Conservation (phyloP, 2,329 filamentous ascomycete species). For the Colletotrichum sp. region DNA sequence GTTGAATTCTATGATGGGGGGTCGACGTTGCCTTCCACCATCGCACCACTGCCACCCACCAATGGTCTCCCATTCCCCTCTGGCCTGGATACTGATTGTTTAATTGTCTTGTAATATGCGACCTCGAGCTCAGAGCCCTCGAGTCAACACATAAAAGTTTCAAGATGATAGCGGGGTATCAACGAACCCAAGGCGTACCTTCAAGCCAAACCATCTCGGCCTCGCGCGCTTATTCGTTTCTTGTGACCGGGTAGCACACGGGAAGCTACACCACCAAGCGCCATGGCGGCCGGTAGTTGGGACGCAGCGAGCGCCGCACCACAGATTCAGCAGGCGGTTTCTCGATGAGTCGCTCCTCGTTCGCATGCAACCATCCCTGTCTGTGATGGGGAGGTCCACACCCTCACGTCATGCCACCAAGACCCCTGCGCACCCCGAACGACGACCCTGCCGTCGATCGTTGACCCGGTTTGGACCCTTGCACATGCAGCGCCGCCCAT, state of each 20-base stretch:
- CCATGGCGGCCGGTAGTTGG: neutral
- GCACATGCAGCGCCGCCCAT: neutral
- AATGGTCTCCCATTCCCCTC: neutral
- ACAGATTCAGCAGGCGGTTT: neutral
- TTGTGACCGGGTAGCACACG: neutral
- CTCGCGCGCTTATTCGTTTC: neutral
- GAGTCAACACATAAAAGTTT: neutral
- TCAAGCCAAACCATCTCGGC: neutral
- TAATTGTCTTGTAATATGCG: neutral
- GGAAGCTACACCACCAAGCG: neutral
- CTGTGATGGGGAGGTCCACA: neutral
- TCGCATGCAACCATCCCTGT: neutral
- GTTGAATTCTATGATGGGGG: neutral
- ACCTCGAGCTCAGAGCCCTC: neutral
- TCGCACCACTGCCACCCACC: neutral
- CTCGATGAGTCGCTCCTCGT: neutral
- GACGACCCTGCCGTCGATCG: constrained; percentile 12
- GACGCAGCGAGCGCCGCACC: neutral
- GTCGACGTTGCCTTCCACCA: neutral
- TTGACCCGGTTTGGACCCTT: constrained; percentile 1
- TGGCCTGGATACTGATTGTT: neutral
- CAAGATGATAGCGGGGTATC: neutral
- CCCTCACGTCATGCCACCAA: neutral
- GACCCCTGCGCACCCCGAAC: neutral
- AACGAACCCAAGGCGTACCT: neutral